Percentiles rank a stretch among this genome's conserved stretches.
These are phyloP conservation scores for Ceratocystis variospora DNA, from an alignment of 2,329 filamentous ascomycete genomes.

Conservation along the genomic window DNA sequence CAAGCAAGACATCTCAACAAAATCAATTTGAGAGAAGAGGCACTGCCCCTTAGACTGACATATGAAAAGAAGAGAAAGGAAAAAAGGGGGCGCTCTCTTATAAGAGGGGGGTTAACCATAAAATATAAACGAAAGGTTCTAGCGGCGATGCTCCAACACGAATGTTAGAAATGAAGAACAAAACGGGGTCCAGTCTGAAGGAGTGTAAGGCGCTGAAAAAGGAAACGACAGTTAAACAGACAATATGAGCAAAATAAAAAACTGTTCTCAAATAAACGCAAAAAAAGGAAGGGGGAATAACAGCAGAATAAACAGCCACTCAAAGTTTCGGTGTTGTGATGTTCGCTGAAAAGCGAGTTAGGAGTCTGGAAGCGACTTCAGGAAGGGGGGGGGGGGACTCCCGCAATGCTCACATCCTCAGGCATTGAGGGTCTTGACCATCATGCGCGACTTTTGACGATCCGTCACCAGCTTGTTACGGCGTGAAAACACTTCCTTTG, in stretches of 20 bases:
- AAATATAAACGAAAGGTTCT: not conserved
- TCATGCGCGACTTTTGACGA: constrained; percentile 52
- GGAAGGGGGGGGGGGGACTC: not conserved
- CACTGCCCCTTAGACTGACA: not conserved
- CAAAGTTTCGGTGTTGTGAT: not conserved
- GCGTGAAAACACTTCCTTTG: constrained; percentile 53
- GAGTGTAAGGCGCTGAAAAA: not conserved
- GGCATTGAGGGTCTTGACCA: constrained; percentile 47
- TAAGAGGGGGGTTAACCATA: not conserved
- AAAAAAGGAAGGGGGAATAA: not conserved
- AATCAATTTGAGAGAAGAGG: not conserved
- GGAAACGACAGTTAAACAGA: not conserved
- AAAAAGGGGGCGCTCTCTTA: not conserved
- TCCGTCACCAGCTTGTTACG: constrained; percentile 57
- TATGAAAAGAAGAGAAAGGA: not conserved
- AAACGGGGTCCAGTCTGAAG: not conserved
- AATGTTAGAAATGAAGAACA: not conserved
- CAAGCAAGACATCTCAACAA: not conserved
- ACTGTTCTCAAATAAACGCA: not conserved
- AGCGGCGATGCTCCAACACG: not conserved
- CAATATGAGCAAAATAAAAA: not conserved
- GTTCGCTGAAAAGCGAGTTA: constrained; percentile 5
- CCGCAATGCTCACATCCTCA: not conserved
- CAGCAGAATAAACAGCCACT: not conserved
- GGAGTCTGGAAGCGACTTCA: not conserved